Conservation (phyloP, 192 early-diverging fungal species). For the Linnemannia exigua region DNA sequence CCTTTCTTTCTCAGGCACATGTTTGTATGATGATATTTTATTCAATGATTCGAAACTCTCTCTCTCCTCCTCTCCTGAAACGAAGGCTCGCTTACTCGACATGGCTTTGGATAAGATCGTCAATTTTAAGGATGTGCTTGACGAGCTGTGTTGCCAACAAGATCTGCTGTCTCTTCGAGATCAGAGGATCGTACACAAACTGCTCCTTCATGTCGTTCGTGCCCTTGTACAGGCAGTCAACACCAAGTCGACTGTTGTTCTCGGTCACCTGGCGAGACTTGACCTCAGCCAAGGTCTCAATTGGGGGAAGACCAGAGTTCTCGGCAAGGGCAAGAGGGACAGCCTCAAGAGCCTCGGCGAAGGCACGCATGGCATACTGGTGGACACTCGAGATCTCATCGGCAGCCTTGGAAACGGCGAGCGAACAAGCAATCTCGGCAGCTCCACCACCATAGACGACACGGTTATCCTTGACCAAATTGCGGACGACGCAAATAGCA, state of each 20-base stretch:
- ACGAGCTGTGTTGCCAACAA: slow-evolving; percentile 98
- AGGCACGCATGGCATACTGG: slow-evolving; percentile 99
- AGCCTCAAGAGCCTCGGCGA: slow-evolving; percentile 95
- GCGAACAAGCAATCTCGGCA: slow-evolving; percentile 96
- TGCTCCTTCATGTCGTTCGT: slow-evolving; percentile 98
- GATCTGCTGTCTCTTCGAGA: slow-evolving; percentile 99
- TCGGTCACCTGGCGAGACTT: slow-evolving; percentile 95
- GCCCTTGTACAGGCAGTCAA: slow-evolving; percentile 95
- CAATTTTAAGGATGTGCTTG: slow-evolving; percentile 99
- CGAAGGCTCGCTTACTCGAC: slow-evolving; percentile 12
- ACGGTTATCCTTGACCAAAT: slow-evolving; percentile 96
- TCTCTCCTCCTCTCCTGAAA: not conserved
- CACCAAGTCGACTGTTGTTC: slow-evolving; percentile 89
- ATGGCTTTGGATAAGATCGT: slow-evolving; percentile 74
- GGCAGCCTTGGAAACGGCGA: slow-evolving; percentile 93
- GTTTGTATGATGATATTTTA: not conserved
- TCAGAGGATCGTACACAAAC: slow-evolving; percentile 98
- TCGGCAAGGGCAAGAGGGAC: slow-evolving; percentile 94
- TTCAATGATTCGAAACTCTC: not conserved
- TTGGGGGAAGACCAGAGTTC: slow-evolving; percentile 97
- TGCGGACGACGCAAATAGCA: slow-evolving; percentile 99
- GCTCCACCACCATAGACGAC: slow-evolving; percentile 99
- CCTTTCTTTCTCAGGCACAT: too few species aligned
- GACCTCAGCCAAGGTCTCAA: slow-evolving; percentile 96
- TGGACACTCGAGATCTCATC: slow-evolving; percentile 85